Conservation (phyloP, 2,329 filamentous ascomycete genomes). For the Pestalotiopsis fici region DNA sequence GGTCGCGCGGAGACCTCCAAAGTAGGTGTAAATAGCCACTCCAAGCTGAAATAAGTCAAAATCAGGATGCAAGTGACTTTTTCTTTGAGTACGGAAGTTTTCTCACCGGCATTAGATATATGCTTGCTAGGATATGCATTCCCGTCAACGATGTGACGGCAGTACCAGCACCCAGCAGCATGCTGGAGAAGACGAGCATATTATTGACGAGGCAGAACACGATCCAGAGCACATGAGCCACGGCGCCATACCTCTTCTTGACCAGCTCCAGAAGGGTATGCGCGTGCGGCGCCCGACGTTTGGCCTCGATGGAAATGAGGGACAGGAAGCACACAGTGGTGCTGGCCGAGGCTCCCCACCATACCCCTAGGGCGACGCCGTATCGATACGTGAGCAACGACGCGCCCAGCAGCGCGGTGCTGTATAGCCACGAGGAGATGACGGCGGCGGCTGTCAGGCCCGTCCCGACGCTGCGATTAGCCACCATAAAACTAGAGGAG, state of each 20-base stretch:
- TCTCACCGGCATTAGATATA: conserved; percentile 2
- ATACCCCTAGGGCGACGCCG: neutral
- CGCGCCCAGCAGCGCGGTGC: neutral
- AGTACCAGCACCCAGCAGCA: neutral
- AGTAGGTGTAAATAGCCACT: conserved; percentile 39
- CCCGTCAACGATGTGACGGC: neutral
- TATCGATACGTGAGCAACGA: neutral
- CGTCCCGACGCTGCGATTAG: neutral
- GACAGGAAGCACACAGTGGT: neutral
- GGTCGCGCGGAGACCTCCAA: conserved; percentile 40
- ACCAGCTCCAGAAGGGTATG: conserved; percentile 1
- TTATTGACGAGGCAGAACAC: neutral
- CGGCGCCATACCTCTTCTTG: neutral
- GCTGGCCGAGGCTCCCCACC: conserved; percentile 2
- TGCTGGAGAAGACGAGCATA: conserved; percentile 1
- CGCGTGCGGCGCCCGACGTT: neutral
- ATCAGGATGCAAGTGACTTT: too few species aligned
- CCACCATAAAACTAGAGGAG: neutral
- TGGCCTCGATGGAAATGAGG: neutral
- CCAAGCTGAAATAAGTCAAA: neutral
- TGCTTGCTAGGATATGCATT: neutral
- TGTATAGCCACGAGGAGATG: neutral
- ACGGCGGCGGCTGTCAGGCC: neutral
- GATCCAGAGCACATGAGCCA: neutral
- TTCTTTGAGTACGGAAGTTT: neutral